phyloP scores from a whole-genome alignment of 345 rosid species.

The Aquilaria sinensis region DNA sequence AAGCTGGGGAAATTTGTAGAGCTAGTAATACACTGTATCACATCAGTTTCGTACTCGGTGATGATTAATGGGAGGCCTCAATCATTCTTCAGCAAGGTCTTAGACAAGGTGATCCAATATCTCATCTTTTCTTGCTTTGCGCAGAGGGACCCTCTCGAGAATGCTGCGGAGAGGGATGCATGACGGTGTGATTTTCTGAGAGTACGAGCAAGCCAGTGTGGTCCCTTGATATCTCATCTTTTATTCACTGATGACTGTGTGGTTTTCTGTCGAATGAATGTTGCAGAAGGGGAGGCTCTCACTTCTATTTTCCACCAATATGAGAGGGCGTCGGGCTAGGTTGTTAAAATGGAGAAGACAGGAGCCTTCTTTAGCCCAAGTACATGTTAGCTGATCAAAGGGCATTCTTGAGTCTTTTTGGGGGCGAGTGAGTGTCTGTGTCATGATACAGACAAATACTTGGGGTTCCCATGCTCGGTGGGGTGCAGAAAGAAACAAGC shows the following conservation, averaged over 20 bases:
- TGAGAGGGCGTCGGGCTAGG: no score
- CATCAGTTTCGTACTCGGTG: no score
- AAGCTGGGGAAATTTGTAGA: no score
- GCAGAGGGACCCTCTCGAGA: not conserved
- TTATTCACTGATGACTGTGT: not conserved
- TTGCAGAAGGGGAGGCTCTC: not conserved
- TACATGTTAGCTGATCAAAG: no score
- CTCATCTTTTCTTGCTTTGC: not conserved
- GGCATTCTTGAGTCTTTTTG: no score
- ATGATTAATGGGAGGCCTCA: not conserved
- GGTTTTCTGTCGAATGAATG: not conserved
- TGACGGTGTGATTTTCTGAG: not conserved
- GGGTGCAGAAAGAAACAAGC: no score
- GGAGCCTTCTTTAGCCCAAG: no score
- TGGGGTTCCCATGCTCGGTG: no score
- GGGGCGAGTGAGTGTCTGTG: no score
- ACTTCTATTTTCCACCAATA: not conserved
- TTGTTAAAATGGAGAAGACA: no score
- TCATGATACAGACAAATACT: no score
- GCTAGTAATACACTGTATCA: no score
- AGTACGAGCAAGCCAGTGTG: not conserved
- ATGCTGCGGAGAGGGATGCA: not conserved
- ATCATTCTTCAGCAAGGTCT: not conserved
- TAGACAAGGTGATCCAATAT: not conserved
- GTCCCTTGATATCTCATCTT: not conserved